Conservation (phyloP, 73 alveolate genomes). For the Paramecium biaurelia region DNA sequence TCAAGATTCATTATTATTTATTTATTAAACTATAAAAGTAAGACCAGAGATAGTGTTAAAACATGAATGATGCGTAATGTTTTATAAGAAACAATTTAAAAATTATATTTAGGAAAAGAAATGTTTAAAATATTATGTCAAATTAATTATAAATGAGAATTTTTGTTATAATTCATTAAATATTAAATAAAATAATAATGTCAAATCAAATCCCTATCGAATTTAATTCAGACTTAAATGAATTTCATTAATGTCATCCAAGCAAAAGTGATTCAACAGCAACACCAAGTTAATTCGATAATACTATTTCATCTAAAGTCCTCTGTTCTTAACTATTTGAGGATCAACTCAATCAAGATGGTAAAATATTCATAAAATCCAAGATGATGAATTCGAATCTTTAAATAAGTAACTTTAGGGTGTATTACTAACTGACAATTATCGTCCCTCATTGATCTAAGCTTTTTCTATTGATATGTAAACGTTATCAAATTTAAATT, state of each 20-base stretch:
- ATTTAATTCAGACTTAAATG: background rate
- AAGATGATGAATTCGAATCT: conserved; percentile 39
- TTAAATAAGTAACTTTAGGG: background rate
- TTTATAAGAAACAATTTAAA: background rate
- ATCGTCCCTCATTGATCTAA: background rate
- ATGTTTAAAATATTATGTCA: background rate
- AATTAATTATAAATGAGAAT: too few species aligned
- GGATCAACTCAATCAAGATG: background rate
- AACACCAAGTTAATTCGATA: background rate
- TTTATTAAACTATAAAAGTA: background rate
- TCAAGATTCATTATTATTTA: background rate
- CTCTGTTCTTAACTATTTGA: background rate
- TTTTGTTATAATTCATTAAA: too few species aligned
- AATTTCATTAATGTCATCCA: background rate
- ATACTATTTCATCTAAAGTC: background rate
- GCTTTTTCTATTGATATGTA: conserved; percentile 31
- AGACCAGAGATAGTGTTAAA: background rate
- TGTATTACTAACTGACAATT: background rate
- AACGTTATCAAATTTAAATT: background rate
- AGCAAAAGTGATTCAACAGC: background rate
- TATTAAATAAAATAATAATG: too few species aligned
- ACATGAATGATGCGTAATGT: background rate
- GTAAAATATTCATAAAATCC: background rate
- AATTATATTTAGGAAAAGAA: background rate
- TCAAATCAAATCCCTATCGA: background rate